Conservation (phyloP, 1,284 basidiomycete genomes). For the Cryptococcus floricola region DNA sequence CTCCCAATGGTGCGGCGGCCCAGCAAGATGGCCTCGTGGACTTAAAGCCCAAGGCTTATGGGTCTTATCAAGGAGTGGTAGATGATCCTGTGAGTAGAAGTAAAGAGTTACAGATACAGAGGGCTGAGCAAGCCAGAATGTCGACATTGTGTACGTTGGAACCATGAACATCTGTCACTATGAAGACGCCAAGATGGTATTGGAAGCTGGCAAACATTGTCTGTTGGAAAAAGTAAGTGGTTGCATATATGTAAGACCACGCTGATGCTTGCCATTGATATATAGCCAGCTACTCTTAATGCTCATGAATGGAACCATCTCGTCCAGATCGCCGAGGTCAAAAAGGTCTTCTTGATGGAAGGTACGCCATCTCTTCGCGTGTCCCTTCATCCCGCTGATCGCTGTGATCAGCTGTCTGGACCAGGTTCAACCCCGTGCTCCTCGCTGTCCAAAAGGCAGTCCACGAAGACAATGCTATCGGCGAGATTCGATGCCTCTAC, state of each 20-base stretch:
- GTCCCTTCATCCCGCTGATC: slow-evolving; percentile 2
- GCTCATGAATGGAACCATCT: slow-evolving; percentile 49
- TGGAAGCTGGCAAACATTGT: slow-evolving; percentile 51
- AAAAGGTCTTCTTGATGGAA: slow-evolving; percentile 49
- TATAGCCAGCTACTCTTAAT: slow-evolving; percentile 50
- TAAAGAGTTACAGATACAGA: background rate
- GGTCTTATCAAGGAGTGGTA: slow-evolving; percentile 48
- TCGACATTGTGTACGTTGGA: slow-evolving; percentile 53
- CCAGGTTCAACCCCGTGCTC: slow-evolving; percentile 46
- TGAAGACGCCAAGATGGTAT: slow-evolving; percentile 45
- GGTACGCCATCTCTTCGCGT: slow-evolving; percentile 19
- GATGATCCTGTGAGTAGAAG: slow-evolving; percentile 33
- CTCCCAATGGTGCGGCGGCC: slow-evolving; percentile 31
- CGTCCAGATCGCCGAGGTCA: slow-evolving; percentile 42
- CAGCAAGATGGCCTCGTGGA: slow-evolving; percentile 29
- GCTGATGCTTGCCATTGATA: background rate
- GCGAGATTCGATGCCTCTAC: slow-evolving; percentile 39
- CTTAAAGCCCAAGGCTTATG: slow-evolving; percentile 28
- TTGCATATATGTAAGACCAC: background rate
- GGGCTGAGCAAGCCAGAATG: slow-evolving; percentile 26
- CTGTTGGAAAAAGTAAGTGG: slow-evolving; percentile 48
- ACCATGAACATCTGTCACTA: slow-evolving; percentile 53
- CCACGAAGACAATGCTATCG: slow-evolving; percentile 39
- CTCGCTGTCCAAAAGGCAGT: slow-evolving; percentile 42
- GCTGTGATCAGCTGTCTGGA: slow-evolving; percentile 41